Percentiles rank a stretch among this genome's conserved stretches.
Evolutionary conservation across 495 filamentous ascomycete genomes (phyloP).

Genomic region (Penicillium tannophilum): DNA sequence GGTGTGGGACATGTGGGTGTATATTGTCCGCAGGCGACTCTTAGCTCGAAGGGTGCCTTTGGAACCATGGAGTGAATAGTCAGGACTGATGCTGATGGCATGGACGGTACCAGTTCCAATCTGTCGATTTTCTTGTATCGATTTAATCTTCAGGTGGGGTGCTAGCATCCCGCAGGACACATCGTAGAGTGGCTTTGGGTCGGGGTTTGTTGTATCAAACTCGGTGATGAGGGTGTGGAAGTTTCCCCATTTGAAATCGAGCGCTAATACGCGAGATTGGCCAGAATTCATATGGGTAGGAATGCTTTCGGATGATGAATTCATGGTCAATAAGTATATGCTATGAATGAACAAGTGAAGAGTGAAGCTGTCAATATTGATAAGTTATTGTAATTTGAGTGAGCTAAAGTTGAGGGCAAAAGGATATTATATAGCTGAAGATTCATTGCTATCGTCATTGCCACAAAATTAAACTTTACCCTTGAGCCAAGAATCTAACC

Average conservation of each 20-base stretch:
- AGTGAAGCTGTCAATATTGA: neutral
- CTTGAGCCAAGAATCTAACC: neutral
- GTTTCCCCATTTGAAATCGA: neutral
- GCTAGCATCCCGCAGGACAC: constrained; percentile 15
- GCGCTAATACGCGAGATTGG: neutral
- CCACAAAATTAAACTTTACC: neutral
- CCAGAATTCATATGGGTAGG: neutral
- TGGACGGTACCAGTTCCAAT: constrained; percentile 23
- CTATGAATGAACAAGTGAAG: neutral
- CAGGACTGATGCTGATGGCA: constrained; percentile 18
- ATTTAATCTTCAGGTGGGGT: constrained; percentile 15
- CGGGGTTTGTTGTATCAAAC: constrained; percentile 5
- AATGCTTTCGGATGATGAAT: neutral
- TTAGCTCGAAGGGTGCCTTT: constrained; percentile 21
- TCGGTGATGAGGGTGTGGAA: constrained; percentile 4
- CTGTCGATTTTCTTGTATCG: constrained; percentile 2
- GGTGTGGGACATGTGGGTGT: constrained; percentile 23
- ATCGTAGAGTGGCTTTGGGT: constrained; percentile 10
- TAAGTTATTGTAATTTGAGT: neutral
- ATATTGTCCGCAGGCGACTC: constrained; percentile 21
- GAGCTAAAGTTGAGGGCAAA: neutral
- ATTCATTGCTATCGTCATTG: neutral
- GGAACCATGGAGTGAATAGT: constrained; percentile 20
- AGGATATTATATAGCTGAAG: neutral
- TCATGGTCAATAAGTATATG: neutral